A percentile compares a stretch with the other conserved stretches of the same genome.
Evolutionary conservation across 768 basidiomycete species (phyloP).

Genomic region (Lenzites betulinus): DNA sequence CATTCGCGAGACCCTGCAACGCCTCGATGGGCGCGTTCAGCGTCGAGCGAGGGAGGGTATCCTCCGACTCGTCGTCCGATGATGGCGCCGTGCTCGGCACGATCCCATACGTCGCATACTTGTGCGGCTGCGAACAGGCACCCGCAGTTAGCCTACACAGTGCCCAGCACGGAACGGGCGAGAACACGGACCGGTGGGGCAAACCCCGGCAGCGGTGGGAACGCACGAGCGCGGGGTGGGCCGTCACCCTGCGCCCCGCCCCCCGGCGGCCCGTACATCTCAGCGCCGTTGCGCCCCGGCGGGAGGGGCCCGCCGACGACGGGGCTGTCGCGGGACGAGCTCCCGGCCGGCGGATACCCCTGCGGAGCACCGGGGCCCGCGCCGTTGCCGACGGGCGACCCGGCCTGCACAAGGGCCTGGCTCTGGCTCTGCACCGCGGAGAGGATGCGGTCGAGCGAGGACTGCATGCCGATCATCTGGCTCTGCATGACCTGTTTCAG

Average conservation of each 20-base stretch:
- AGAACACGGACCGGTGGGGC: conserved; percentile 72
- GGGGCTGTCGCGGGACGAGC: conserved; percentile 17
- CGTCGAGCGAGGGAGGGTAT: conserved; percentile 79
- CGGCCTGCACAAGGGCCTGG: conserved; percentile 32
- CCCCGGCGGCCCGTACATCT: conserved; percentile 32
- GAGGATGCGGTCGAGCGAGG: conserved; percentile 82
- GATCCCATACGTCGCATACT: conserved; percentile 90
- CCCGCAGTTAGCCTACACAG: conserved; percentile 25
- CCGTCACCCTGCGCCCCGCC: conserved; percentile 31
- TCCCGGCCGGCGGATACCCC: conserved; percentile 13
- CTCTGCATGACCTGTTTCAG: conserved; percentile 77
- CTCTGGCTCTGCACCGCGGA: conserved; percentile 53
- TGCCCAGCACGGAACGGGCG: conserved; percentile 13
- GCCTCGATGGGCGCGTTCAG: conserved; percentile 94
- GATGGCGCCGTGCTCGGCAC: conserved; percentile 81
- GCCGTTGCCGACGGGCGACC: conserved; percentile 13
- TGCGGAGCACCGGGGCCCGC: too few species aligned
- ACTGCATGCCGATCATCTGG: conserved; percentile 95
- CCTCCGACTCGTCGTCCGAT: conserved; percentile 91
- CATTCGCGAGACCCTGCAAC: conserved; percentile 90
- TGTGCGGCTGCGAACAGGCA: conserved; percentile 65
- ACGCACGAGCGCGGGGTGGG: conserved; percentile 41
- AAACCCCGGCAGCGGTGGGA: conserved; percentile 90
- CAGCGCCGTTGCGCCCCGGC: conserved; percentile 26
- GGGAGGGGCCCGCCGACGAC: conserved; percentile 13